phyloP scores from a whole-genome alignment of 768 basidiomycete genomes.

The Amanita rimosa region DNA sequence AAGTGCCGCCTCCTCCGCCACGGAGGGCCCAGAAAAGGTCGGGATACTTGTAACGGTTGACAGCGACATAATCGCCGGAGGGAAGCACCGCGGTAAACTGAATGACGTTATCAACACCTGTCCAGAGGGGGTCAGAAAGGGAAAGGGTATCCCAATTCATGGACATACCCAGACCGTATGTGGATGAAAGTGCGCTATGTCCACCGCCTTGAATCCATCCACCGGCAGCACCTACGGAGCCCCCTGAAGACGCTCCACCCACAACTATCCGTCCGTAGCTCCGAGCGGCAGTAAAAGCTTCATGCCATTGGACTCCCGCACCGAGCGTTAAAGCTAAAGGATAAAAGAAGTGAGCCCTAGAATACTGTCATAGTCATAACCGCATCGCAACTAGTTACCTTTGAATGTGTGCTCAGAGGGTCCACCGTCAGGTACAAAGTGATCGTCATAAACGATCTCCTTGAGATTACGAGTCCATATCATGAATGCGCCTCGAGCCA shows the following conservation, averaged over 20 bases:
- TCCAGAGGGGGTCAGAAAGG: neutral
- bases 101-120: slow-evolving; percentile 36
- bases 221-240: too few species aligned
- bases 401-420: slow-evolving; percentile 8
- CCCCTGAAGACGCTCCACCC: too few species aligned
- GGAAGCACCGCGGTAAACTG: slow-evolving; percentile 30
- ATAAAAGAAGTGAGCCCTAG: neutral
- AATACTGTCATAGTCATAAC: neutral
- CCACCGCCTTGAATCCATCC: slow-evolving; percentile 28
- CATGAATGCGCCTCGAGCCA: slow-evolving; percentile 26
- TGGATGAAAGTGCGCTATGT: neutral
- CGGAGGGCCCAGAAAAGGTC: too few species aligned
- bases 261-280: slow-evolving; percentile 6
- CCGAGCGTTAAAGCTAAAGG: slow-evolving; percentile 21
- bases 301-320: slow-evolving; percentile 36
- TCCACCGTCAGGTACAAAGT: slow-evolving; percentile 22
- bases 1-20: slow-evolving; percentile 39
- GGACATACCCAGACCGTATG: neutral
- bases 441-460: slow-evolving; percentile 18
- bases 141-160: too few species aligned
- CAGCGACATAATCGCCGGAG: too few species aligned
- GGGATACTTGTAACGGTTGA: too few species aligned
- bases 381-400: neutral
- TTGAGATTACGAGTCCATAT: slow-evolving; percentile 29
- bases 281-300: slow-evolving; percentile 28